A percentile compares a stretch with the other conserved stretches of the same genome.
Conservation (phyloP, 2,329 filamentous ascomycete species). For the Aspergillus sp. region DNA sequence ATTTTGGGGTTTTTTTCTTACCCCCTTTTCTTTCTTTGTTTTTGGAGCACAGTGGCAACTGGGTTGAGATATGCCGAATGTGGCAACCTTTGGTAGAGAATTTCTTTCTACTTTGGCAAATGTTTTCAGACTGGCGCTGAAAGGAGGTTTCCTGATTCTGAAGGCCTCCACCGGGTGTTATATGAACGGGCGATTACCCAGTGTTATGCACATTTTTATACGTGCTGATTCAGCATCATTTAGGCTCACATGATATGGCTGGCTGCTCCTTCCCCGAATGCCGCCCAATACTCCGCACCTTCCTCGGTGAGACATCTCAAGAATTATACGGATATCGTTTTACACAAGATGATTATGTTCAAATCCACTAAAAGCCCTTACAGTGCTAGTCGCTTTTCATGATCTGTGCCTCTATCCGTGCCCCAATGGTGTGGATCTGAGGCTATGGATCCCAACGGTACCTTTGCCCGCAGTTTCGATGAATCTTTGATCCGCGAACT, state of each 20-base stretch:
- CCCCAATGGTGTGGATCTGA: constrained; percentile 15
- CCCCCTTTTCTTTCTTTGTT: neutral
- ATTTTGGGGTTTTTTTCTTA: constrained; percentile 17
- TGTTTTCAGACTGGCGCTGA: neutral
- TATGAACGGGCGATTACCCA: neutral
- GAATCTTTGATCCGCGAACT: constrained; percentile 44
- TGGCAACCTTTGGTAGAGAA: neutral
- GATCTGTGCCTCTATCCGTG: constrained; percentile 5
- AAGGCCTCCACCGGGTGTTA: too few species aligned
- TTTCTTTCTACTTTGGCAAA: neutral
- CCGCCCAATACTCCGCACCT: neutral
- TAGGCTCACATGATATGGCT: neutral
- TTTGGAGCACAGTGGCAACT: neutral
- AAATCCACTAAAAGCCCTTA: neutral
- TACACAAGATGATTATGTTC: constrained; percentile 2
- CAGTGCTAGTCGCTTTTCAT: constrained; percentile 8
- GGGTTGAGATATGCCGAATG: neutral
- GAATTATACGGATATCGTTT: neutral
- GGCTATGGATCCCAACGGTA: constrained; percentile 33
- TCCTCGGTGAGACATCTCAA: neutral
- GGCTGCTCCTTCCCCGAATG: neutral
- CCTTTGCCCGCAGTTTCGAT: constrained; percentile 37
- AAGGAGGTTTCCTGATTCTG: neutral
- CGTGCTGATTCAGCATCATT: constrained; percentile 8
- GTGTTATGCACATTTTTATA: neutral